Conservation (phyloP, 1,139 yeast genomes). For the Taiozyma sp. region DNA sequence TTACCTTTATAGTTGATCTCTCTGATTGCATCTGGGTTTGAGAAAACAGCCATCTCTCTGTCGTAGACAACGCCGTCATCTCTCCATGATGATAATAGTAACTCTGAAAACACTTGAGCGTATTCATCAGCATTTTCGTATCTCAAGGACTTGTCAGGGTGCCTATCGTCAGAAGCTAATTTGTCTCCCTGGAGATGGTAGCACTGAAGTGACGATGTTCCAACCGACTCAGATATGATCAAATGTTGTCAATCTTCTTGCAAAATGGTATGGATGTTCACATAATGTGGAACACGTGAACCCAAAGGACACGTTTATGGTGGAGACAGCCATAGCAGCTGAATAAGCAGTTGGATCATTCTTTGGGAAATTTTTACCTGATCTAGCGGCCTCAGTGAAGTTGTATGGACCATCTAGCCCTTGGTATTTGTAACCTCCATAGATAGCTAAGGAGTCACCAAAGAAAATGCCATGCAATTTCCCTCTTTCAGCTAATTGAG, state of each 20-base stretch:
- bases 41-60: slow-evolving; percentile 28
- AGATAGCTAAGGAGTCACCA: slow-evolving; percentile 21
- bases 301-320: slow-evolving; percentile 5
- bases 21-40: slow-evolving; percentile 35
- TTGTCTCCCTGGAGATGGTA: slow-evolving; percentile 6
- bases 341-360: slow-evolving; percentile 34
- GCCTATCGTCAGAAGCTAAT: neutral
- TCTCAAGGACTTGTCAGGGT: slow-evolving; percentile 2
- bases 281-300: slow-evolving; percentile 4
- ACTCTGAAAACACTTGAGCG: slow-evolving; percentile 3
- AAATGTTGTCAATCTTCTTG: slow-evolving; percentile 5
- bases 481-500: slow-evolving; percentile 6
- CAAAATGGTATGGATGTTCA: slow-evolving; percentile 7
- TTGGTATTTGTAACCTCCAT: slow-evolving; percentile 6
- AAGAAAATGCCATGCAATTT: slow-evolving; percentile 24
- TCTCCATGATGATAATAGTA: slow-evolving; percentile 5
- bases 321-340: slow-evolving; percentile 15
- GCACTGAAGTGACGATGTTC: slow-evolving; percentile 4
- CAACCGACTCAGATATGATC: slow-evolving; percentile 29
- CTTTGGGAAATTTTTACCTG: slow-evolving; percentile 26
- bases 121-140: slow-evolving; percentile 8
- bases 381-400: slow-evolving; percentile 3
- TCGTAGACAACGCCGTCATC: slow-evolving; percentile 27
- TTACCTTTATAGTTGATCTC: slow-evolving; percentile 34
- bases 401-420: slow-evolving; percentile 6